These are phyloP conservation scores for Candida manassasensis DNA, from an alignment of 805 yeast species.

Conservation along the genomic window DNA sequence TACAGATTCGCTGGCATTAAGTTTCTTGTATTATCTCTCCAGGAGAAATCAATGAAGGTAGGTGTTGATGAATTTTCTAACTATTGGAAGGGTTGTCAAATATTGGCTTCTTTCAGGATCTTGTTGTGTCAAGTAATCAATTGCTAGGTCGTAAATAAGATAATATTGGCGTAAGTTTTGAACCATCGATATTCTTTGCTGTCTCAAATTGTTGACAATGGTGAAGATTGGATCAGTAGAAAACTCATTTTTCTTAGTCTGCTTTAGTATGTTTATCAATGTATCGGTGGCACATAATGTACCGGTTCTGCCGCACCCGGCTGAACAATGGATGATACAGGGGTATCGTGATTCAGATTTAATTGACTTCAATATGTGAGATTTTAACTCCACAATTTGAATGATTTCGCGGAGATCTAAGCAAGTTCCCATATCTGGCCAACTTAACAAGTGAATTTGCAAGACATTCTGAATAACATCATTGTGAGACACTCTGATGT, in stretches of 20 bases:
- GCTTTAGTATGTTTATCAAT: constrained; percentile 18
- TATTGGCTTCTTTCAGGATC: constrained; percentile 1
- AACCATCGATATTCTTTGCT: constrained; percentile 55
- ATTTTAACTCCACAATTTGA: constrained; percentile 33
- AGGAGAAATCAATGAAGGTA: background rate
- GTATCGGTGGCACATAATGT: constrained; percentile 46
- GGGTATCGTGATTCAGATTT: constrained; percentile 33
- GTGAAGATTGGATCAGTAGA: constrained; percentile 40
- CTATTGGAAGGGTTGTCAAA: background rate
- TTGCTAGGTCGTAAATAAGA: constrained; percentile 42
- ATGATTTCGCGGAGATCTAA: constrained; percentile 54
- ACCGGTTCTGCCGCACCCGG: constrained; percentile 97
- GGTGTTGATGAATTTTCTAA: background rate
- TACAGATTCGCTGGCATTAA: no score
- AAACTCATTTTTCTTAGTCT: constrained; percentile 9
- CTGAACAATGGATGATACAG: constrained; percentile 83
- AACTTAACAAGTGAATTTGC: constrained; percentile 72
- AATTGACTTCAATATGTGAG: constrained; percentile 9
- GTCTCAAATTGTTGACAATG: constrained; percentile 44
- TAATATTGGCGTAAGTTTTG: constrained; percentile 53
- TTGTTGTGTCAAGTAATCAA: constrained; percentile 15
- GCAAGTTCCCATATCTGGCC: constrained; percentile 81
- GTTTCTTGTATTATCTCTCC: no score
- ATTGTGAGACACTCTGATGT: constrained; percentile 28
- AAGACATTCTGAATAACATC: constrained; percentile 41